phyloP scores from a whole-genome alignment of 768 basidiomycete genomes.

The Polyporus arcularius region DNA sequence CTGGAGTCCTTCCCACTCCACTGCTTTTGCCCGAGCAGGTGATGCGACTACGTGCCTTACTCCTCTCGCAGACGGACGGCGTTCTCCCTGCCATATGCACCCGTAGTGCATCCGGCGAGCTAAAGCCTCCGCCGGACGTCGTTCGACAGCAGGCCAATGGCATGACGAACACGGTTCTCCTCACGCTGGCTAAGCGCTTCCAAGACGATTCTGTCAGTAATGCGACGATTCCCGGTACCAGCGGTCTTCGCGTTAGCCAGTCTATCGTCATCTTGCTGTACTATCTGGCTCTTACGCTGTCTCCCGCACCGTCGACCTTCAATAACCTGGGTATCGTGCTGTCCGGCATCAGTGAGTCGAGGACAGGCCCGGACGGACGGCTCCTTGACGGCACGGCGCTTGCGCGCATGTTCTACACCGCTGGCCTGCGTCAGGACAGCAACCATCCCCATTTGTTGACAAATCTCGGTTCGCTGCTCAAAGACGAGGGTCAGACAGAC shows the following conservation, averaged over 20 bases:
- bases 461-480: constrained; percentile 51
- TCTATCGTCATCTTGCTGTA: constrained; percentile 47
- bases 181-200: constrained; percentile 47
- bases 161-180: constrained; percentile 42
- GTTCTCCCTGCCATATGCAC: constrained; percentile 36
- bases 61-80: constrained; percentile 40
- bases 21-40: constrained; percentile 45
- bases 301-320: constrained; percentile 46
- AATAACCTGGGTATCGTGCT: constrained; percentile 54
- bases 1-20: constrained; percentile 42
- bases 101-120: constrained; percentile 6
- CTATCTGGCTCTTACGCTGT: constrained; percentile 47
- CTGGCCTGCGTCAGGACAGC: constrained; percentile 45
- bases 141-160: constrained; percentile 30
- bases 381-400: constrained; percentile 35
- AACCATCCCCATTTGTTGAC: constrained; percentile 52
- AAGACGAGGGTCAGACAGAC: constrained; percentile 45
- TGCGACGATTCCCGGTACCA: constrained; percentile 25
- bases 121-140: constrained; percentile 22
- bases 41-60: constrained; percentile 33
- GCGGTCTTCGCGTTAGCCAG: constrained; percentile 34
- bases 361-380: constrained; percentile 19
- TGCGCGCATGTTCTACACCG: constrained; percentile 46
- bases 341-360: constrained; percentile 34
- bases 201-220: constrained; percentile 38